phyloP scores from a whole-genome alignment of 192 early-diverging fungal species.

The Rhizophlyctis rosea region DNA sequence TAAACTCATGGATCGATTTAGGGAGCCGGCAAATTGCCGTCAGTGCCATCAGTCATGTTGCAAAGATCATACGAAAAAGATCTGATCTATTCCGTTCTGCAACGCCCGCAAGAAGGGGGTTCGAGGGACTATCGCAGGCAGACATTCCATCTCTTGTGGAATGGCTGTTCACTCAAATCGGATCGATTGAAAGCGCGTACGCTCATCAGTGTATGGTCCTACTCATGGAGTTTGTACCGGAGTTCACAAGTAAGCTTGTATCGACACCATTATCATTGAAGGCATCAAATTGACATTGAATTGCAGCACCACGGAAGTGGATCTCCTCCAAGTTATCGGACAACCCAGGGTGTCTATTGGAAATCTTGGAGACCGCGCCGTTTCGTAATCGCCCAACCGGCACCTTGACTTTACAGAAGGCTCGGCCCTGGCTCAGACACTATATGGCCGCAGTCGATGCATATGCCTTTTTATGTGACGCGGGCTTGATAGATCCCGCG shows the following conservation, averaged over 20 bases:
- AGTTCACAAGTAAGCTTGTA: slow-evolving; percentile 4
- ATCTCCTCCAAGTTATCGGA: background rate
- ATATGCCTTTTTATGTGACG: slow-evolving; percentile 36
- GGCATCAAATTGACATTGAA: too few species aligned
- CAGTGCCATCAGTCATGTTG: slow-evolving; percentile 52
- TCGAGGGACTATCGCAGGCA: slow-evolving; percentile 41
- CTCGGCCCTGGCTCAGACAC: slow-evolving; percentile 20
- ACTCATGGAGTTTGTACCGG: slow-evolving; percentile 53
- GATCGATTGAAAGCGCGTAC: slow-evolving; percentile 52
- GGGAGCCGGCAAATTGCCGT: slow-evolving; percentile 55
- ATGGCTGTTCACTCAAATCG: slow-evolving; percentile 59
- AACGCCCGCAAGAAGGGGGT: slow-evolving; percentile 36
- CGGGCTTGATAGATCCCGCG: slow-evolving; percentile 13
- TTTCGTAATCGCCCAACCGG: too few species aligned
- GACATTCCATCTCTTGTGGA: slow-evolving; percentile 49
- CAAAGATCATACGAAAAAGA: slow-evolving; percentile 59
- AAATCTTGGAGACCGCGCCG: slow-evolving; percentile 21
- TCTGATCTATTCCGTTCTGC: slow-evolving; percentile 45
- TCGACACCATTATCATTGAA: too few species aligned
- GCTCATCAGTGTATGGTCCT: slow-evolving; percentile 61
- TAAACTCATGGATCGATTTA: slow-evolving; percentile 1
- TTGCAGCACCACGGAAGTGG: slow-evolving; percentile 16
- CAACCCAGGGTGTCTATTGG: background rate
- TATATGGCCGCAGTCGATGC: slow-evolving; percentile 28
- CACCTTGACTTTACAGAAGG: too few species aligned